A percentile compares a stretch with the other conserved stretches of the same genome.
phyloP scores from a whole-genome alignment of 768 basidiomycete genomes.

The Agaricus blazei region DNA sequence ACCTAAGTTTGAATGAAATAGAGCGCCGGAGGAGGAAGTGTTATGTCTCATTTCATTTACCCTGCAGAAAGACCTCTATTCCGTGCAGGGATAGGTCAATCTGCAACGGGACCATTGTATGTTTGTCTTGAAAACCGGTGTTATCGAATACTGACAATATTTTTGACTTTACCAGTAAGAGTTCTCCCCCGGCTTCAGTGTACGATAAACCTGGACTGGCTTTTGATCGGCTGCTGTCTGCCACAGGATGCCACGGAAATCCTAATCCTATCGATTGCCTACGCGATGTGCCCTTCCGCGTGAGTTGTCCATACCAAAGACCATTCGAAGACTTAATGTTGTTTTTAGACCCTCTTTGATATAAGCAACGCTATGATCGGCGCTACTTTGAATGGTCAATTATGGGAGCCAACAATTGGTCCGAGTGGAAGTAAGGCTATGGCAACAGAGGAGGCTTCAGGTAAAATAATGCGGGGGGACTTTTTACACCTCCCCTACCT shows the following conservation, averaged over 20 bases:
- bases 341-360: slow-evolving; percentile 39
- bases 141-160: not conserved
- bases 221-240: slow-evolving; percentile 38
- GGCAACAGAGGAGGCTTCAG: slow-evolving; percentile 32
- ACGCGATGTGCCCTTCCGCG: slow-evolving; percentile 39
- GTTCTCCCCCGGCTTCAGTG: slow-evolving; percentile 34
- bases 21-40: slow-evolving; percentile 45
- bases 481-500: slow-evolving; percentile 51
- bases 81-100: slow-evolving; percentile 49
- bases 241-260: slow-evolving; percentile 41
- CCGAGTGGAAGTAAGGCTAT: slow-evolving; percentile 44
- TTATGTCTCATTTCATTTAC: slow-evolving; percentile 43
- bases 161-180: slow-evolving; percentile 35
- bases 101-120: slow-evolving; percentile 50
- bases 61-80: slow-evolving; percentile 33
- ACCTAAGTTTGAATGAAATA: slow-evolving; percentile 10
- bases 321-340: not conserved
- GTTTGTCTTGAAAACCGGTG: slow-evolving; percentile 13
- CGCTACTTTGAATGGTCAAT: slow-evolving; percentile 41
- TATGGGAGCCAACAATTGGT: slow-evolving; percentile 55
- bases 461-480: slow-evolving; percentile 37
- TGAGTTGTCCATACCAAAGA: slow-evolving; percentile 12
- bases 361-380: slow-evolving; percentile 42
- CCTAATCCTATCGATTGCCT: slow-evolving; percentile 37
- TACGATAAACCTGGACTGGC: slow-evolving; percentile 50